Percentiles rank a stretch among this genome's conserved stretches.
Evolutionary conservation across 2,329 filamentous ascomycete species (phyloP).

Genomic region (Alternaria brassicae): DNA sequence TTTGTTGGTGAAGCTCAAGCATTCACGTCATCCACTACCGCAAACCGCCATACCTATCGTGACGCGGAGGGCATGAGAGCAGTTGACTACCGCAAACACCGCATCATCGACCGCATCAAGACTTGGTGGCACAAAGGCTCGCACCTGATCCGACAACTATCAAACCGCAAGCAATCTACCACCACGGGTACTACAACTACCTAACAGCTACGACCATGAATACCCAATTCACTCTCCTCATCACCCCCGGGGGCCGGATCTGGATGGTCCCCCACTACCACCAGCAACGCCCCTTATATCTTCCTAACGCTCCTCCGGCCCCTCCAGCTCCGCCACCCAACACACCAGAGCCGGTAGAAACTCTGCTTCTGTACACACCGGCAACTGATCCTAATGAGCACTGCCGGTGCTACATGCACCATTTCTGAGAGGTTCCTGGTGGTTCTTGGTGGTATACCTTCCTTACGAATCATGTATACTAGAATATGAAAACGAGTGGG

Average conservation of each 20-base stretch:
- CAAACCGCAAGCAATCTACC: slow-evolving; percentile 9
- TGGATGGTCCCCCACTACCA: neutral
- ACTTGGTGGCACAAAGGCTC: slow-evolving; percentile 35
- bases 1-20: slow-evolving; percentile 25
- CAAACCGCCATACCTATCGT: slow-evolving; percentile 34
- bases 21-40: slow-evolving; percentile 24
- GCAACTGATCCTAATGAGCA: neutral
- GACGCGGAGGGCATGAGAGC: slow-evolving; percentile 36
- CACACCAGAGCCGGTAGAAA: neutral
- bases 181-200: neutral
- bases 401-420: neutral
- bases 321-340: neutral
- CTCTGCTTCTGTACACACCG: neutral
- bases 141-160: slow-evolving; percentile 24
- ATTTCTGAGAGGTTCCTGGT: neutral
- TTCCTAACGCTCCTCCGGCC: neutral
- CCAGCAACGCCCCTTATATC: neutral
- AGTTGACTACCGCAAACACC: slow-evolving; percentile 29
- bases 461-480: neutral
- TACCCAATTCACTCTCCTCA: neutral
- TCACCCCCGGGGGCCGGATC: neutral
- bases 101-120: slow-evolving; percentile 29
- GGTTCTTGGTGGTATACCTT: neutral
- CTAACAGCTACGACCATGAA: neutral
- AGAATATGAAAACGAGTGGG: neutral